Base-by-base conservation (phyloP, 139 green algal genomes). In the Tetradesmus lagerheimii region DNA sequence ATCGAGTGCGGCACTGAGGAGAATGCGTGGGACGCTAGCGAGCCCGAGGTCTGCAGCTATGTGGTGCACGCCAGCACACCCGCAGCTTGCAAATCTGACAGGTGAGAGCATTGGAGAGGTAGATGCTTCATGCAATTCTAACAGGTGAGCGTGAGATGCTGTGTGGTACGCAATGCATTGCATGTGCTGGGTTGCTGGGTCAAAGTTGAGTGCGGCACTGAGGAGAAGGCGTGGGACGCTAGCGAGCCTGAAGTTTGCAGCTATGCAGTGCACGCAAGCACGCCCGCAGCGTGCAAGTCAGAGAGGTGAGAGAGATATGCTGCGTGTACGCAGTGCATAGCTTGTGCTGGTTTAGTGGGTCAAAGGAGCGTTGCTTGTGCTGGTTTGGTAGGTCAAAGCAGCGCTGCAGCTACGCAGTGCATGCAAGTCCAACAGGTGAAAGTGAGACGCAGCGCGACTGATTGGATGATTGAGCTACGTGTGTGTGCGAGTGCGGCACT, bases 11-110 rank as follows among this genome's bases (percentile, higher is more conserved):
- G 96, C 29, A 39, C 39, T 0, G 80, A 90, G 5, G 94, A 98
- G 81, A 23, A 88, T 43, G 79, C 98, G 18, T 77, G 45, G 1
- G 86, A 92, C n/a, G 95, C 97, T 23, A 90, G 90, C 37, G 97
- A 99, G 93, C 97, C 97, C 35, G 92, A 78, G 41, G 93, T 94
- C 0, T 99, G 97, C 89, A 92, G 95, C 74, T 99, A 99, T 89
- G 67, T 67, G 0, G 94, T 93, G 1, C 88, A 90, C 77, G 83
- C 98, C 31, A 66, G 62, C 39, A 98, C 94, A 0, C 96, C 96
- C 0, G 92, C 91, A 9, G 93, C 93, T 9, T 99, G 97, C 95
- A 92, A 75, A 1, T 50, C 86, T 1, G 89, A 83, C 12, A 79
- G 83, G 50, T 64, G 50, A 23, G 50, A 12, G 50, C 12, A 64